Base-by-base conservation (phyloP, 164 flowering plant species). In the Macadamia integrifolia region DNA sequence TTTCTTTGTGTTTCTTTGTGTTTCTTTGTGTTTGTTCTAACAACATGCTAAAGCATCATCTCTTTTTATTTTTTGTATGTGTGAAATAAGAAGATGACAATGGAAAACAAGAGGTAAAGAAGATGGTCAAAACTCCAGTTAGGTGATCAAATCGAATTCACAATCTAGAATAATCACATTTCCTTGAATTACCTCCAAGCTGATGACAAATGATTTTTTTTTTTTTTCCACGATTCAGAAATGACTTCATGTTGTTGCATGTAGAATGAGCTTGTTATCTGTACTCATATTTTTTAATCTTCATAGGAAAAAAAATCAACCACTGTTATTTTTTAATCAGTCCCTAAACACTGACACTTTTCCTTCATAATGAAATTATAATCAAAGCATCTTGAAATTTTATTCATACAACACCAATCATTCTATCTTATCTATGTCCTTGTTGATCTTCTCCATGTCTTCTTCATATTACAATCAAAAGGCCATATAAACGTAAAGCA, bases 131-230 rank as follows among this genome's bases (percentile, higher is more conserved):
- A 53, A 74, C 87, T 69, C 79, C 84, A 56, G 65, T 76, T n/a
- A 83, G 87, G 68, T 59, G 87, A 71, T 81, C 87, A 10, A 77
- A 68, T 64, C 68, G 83, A 57, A 55, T 81, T 50, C 79, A 72
- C 44, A 74, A 49, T 18, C 74, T 23, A 23, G 77, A 28, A 43
- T 69, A 58, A 72, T 73, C 55, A 50, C 6, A 62, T 77, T 81
- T 62, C 75, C 79, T 61, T 77, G 70, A 78, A 58, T 44, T 44
- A 15, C 13, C 12, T 15, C 30, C 11, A 30, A 18, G 18, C 14
- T 56, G 31, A n/a, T 17, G 14, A 23, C 30, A 18, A 66, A n/a
- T 14, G 6, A 11, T 55, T 55, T 9, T 48, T 43, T 55, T 9
- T 48, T 43, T 5, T 43, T 59, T n/a, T 14, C 58, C 6, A 8